A percentile compares a stretch with the other conserved stretches of the same genome.
Conservation (phyloP, 2,329 filamentous ascomycete species). For the Trichoderma sp. region DNA sequence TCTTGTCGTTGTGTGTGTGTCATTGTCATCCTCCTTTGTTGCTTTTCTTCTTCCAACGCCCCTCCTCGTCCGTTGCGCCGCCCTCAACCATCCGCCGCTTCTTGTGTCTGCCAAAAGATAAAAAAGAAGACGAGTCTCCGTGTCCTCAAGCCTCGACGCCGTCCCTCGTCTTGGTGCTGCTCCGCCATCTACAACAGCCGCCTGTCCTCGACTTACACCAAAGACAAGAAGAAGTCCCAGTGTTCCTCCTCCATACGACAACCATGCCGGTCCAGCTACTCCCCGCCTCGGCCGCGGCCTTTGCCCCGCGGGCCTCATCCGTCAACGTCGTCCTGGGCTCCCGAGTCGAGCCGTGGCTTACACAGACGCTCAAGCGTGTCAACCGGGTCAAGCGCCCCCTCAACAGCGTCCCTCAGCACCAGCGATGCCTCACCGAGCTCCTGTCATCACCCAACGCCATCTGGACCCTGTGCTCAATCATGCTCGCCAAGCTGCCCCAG, state of each 20-base stretch:
- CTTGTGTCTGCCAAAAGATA: conserved; percentile 1
- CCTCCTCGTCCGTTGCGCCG: conserved; percentile 13
- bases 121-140: conserved; percentile 2
- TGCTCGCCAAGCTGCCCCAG: conserved; percentile 88
- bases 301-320: conserved; percentile 84
- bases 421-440: conserved; percentile 91
- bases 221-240: background rate
- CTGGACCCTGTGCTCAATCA: conserved; percentile 90
- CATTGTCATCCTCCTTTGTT: conserved; percentile 19
- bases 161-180: background rate
- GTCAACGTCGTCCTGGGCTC: conserved; percentile 92
- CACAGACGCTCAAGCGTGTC: conserved; percentile 92
- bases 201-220: background rate
- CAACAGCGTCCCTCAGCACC: conserved; percentile 95
- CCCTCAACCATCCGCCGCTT: conserved; percentile 5
- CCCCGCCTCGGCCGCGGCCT: conserved; percentile 92
- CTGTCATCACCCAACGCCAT: conserved; percentile 87
- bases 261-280: conserved; percentile 88
- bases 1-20: conserved; percentile 10
- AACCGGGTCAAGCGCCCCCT: conserved; percentile 95
- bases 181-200: conserved; percentile 10
- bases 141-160: conserved; percentile 1
- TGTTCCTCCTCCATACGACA: conserved; percentile 1
- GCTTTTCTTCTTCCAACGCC: conserved; percentile 3
- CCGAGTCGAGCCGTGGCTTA: conserved; percentile 95